phyloP scores from a whole-genome alignment of 768 basidiomycete species.

The Neoboletus subvelutipes region DNA sequence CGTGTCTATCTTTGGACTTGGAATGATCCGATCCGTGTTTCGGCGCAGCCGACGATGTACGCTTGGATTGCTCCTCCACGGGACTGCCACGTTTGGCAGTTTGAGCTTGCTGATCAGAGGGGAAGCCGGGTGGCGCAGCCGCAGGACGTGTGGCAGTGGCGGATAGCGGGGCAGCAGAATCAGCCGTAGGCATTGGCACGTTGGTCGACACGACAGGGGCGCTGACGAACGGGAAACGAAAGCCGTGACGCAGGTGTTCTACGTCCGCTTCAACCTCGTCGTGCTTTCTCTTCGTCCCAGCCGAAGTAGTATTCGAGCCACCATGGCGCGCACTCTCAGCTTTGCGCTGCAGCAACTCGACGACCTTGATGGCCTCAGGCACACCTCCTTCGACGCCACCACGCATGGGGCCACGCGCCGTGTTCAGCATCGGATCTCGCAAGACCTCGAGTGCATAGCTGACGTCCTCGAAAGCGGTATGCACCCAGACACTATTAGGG shows the following conservation, averaged over 20 bases:
- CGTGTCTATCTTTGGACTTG: conserved; percentile 41
- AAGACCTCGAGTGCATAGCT: conserved; percentile 45
- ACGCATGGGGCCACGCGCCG: conserved; percentile 32
- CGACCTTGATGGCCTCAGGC: conserved; percentile 39
- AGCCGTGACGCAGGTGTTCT: conserved; percentile 31
- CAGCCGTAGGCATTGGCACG: not conserved
- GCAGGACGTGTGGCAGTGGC: not conserved
- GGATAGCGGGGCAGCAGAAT: not conserved
- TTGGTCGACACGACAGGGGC: conserved; percentile 29
- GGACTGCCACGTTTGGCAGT: not conserved
- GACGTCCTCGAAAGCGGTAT: conserved; percentile 48
- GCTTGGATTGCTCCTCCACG: conserved; percentile 18
- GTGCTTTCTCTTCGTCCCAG: conserved; percentile 46
- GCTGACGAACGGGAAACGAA: conserved; percentile 46
- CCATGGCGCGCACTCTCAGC: conserved; percentile 35
- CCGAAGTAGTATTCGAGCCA: conserved; percentile 8
- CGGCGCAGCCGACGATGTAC: conserved; percentile 5
- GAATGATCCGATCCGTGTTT: conserved; percentile 18
- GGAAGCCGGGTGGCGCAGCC: not conserved
- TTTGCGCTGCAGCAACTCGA: conserved; percentile 41
- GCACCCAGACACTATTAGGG: conserved; percentile 46
- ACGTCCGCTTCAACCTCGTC: conserved; percentile 39
- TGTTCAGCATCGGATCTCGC: conserved; percentile 34
- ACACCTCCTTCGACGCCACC: conserved; percentile 35
- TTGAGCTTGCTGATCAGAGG: conserved; percentile 2